Conservation (phyloP, 2,329 filamentous ascomycete genomes). For the Pseudonectria buxi region DNA sequence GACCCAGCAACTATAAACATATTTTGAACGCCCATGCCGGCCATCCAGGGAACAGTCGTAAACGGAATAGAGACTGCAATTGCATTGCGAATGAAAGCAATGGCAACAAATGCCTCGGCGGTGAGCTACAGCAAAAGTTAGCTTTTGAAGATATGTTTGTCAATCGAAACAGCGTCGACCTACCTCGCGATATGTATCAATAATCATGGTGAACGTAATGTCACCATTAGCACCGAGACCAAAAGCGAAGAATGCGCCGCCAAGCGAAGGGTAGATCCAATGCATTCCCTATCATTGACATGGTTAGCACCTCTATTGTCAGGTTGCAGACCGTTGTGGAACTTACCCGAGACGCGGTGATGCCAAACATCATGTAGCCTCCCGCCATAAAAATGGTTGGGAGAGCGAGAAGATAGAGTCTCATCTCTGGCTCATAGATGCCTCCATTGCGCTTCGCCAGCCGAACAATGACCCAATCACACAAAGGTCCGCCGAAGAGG, state of each 20-base stretch:
- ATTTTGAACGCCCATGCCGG: slow-evolving; percentile 22
- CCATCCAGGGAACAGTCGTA: slow-evolving; percentile 24
- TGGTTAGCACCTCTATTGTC: neutral
- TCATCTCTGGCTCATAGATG: slow-evolving; percentile 39
- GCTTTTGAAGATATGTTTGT: neutral
- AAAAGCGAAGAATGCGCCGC: slow-evolving; percentile 30
- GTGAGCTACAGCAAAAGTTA: slow-evolving; percentile 5
- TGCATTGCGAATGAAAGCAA: slow-evolving; percentile 27
- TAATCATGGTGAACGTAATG: slow-evolving; percentile 28
- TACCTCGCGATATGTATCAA: slow-evolving; percentile 28
- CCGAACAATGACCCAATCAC: slow-evolving; percentile 31
- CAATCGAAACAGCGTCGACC: neutral
- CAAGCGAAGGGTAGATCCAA: slow-evolving; percentile 34
- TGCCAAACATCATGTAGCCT: slow-evolving; percentile 34
- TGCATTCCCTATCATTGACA: slow-evolving; percentile 31
- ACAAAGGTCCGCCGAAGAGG: slow-evolving; percentile 32
- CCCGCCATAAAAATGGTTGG: slow-evolving; percentile 28
- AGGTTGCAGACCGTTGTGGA: neutral
- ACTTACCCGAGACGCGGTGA: slow-evolving; percentile 28
- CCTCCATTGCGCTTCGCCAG: slow-evolving; percentile 33
- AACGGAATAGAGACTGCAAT: slow-evolving; percentile 24
- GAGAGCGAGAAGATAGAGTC: slow-evolving; percentile 26
- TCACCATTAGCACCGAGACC: slow-evolving; percentile 33
- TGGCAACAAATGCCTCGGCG: slow-evolving; percentile 24
- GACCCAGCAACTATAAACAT: slow-evolving; percentile 22